Evolutionary conservation across 2,329 filamentous ascomycete species (phyloP).

Genomic region (Diaporthe sp.): DNA sequence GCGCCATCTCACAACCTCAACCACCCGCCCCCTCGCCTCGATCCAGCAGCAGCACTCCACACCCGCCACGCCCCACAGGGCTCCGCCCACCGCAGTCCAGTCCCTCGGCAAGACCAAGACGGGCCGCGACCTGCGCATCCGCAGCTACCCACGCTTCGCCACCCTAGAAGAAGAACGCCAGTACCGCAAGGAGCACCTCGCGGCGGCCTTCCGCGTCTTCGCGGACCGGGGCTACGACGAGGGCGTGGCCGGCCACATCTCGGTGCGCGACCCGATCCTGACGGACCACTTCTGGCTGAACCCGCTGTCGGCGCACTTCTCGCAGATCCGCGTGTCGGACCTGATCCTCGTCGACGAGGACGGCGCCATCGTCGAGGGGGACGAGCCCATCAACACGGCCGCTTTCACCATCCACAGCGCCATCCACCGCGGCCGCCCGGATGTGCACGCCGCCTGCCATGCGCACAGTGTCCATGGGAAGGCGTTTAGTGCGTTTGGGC

Average conservation of each 20-base stretch:
- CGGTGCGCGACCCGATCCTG: constrained; percentile 43
- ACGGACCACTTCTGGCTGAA: constrained; percentile 54
- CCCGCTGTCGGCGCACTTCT: constrained; percentile 76
- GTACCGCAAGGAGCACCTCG: constrained; percentile 70
- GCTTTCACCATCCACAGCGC: constrained; percentile 79
- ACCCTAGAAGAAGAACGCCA: constrained; percentile 64
- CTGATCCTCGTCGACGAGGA: constrained; percentile 75
- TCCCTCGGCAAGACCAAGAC: constrained; percentile 38
- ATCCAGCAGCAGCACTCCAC: constrained; percentile 1
- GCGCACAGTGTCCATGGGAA: constrained; percentile 75
- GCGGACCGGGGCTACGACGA: constrained; percentile 71
- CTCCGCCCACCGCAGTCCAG: constrained; percentile 39
- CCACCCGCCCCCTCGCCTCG: constrained; percentile 20
- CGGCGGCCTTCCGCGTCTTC: constrained; percentile 72
- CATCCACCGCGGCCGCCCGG: constrained; percentile 73
- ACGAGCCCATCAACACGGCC: constrained; percentile 75
- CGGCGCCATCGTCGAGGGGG: constrained; percentile 75
- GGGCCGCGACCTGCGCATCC: constrained; percentile 46
- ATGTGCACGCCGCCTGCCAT: constrained; percentile 78
- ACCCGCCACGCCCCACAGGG: constrained; percentile 7
- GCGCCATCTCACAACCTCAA: constrained; percentile 25
- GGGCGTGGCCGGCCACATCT: constrained; percentile 73
- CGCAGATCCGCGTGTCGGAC: constrained; percentile 73
- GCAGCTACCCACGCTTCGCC: constrained; percentile 66
- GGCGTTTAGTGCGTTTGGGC: constrained; percentile 75